Percentiles rank a stretch among this genome's conserved stretches.
phyloP scores from a whole-genome alignment of 768 basidiomycete species.

The Suillus paluster region DNA sequence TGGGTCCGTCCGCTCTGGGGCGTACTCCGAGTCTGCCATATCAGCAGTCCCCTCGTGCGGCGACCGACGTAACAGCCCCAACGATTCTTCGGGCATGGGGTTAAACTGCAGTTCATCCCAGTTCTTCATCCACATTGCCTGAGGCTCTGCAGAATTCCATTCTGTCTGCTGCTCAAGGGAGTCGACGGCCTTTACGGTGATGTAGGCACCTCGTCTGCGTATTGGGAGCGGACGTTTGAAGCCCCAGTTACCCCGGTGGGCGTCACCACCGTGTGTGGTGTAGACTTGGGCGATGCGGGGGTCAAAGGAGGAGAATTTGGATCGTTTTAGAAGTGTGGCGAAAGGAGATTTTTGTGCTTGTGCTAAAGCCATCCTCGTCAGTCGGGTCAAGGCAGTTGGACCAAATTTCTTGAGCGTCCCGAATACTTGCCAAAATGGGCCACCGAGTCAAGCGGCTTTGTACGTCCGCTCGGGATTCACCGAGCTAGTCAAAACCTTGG shows the following conservation, averaged over 20 bases:
- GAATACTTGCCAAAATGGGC: background rate
- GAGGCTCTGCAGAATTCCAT: slow-evolving; percentile 69
- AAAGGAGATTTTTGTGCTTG: slow-evolving; percentile 56
- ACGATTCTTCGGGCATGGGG: slow-evolving; percentile 4
- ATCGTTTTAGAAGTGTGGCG: slow-evolving; percentile 75
- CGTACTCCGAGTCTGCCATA: slow-evolving; percentile 29
- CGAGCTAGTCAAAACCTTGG: slow-evolving; percentile 36
- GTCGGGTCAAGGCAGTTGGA: background rate
- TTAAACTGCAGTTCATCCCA: slow-evolving; percentile 59
- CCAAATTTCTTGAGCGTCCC: background rate
- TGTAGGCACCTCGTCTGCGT: slow-evolving; percentile 62
- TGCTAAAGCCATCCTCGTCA: slow-evolving; percentile 20
- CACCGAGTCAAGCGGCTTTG: background rate
- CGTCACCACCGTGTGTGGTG: slow-evolving; percentile 67
- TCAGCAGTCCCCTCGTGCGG: slow-evolving; percentile 15
- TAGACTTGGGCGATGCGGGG: slow-evolving; percentile 80
- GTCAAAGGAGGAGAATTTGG: slow-evolving; percentile 82
- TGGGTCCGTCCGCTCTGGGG: slow-evolving; percentile 20
- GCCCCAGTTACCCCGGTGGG: slow-evolving; percentile 82
- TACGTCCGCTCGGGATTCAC: slow-evolving; percentile 25
- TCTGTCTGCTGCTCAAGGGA: slow-evolving; percentile 76
- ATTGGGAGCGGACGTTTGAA: slow-evolving; percentile 81
- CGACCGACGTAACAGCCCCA: background rate
- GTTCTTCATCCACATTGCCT: slow-evolving; percentile 69
- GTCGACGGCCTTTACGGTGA: slow-evolving; percentile 72